These are phyloP conservation scores for Blastobotrys mokoenaii DNA, from an alignment of 805 yeast genomes.

Conservation along the genomic window DNA sequence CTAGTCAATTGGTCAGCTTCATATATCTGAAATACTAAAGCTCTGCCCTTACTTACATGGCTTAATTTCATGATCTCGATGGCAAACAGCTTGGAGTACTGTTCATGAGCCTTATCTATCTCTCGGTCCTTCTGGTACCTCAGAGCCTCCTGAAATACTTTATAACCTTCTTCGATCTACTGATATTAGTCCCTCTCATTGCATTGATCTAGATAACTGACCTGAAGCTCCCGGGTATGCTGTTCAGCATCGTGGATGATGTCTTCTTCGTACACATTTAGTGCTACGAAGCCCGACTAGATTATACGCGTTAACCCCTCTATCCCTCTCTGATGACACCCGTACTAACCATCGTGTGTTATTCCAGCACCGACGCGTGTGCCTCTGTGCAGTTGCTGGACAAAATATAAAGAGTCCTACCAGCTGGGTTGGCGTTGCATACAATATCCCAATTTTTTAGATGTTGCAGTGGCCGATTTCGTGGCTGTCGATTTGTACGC, in stretches of 20 bases:
- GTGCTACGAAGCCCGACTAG: constrained; percentile 66
- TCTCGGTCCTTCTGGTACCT: constrained; percentile 44
- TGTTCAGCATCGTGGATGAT: constrained; percentile 65
- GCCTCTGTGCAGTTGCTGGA: too few species aligned
- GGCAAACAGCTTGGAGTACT: constrained; percentile 56
- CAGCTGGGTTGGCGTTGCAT: too few species aligned
- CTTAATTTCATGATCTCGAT: constrained; percentile 50
- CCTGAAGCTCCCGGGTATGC: constrained; percentile 84
- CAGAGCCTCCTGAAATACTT: constrained; percentile 64
- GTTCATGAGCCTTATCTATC: constrained; percentile 40
- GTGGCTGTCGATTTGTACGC: too few species aligned
- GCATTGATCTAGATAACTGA: constrained; percentile 17
- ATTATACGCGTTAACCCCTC: background rate
- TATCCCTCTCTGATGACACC: background rate
- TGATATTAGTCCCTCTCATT: background rate
- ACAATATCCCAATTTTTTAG: too few species aligned
- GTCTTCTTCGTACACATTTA: constrained; percentile 71
- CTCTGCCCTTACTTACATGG: constrained; percentile 7
- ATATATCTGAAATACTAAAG: too few species aligned
- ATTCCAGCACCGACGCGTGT: background rate
- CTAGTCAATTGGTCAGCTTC: constrained; percentile 4
- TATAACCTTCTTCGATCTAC: constrained; percentile 69
- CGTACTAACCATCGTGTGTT: background rate
- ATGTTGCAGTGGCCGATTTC: too few species aligned
- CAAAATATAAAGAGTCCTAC: too few species aligned